Conservation (phyloP, 108 stramenopile species). For the Nannochloropsis oceanica region DNA sequence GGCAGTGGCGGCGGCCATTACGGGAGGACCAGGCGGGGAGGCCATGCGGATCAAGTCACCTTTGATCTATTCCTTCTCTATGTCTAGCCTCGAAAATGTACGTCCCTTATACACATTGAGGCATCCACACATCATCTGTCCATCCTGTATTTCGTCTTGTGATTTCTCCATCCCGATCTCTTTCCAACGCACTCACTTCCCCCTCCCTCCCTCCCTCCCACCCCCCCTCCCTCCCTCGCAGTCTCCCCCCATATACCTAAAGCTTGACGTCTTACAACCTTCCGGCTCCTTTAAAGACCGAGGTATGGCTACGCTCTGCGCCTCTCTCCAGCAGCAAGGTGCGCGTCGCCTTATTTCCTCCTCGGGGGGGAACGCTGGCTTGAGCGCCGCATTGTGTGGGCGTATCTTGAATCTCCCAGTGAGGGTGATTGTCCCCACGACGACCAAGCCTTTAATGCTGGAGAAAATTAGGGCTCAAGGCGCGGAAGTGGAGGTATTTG, state of each 20-base stretch:
- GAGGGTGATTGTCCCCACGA: conserved; percentile 59
- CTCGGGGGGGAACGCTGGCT: conserved; percentile 32
- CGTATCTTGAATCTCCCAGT: conserved; percentile 46
- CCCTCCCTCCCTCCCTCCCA: not conserved
- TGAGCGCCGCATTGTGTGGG: conserved; percentile 57
- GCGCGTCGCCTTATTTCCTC: conserved; percentile 1
- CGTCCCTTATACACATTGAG: not conserved
- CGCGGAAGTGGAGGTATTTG: conserved; percentile 60
- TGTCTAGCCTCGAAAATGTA: not conserved
- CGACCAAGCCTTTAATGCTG: conserved; percentile 63
- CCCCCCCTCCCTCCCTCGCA: not conserved
- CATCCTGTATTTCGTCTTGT: not conserved
- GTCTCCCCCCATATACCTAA: conserved; percentile 5
- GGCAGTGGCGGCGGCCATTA: not conserved
- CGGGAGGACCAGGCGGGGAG: not conserved
- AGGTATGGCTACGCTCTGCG: conserved; percentile 10
- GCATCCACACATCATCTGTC: too few relatives aligned
- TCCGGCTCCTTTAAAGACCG: conserved; percentile 34
- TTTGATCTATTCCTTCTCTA: not conserved
- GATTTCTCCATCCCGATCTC: not conserved
- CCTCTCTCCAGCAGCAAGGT: not conserved
- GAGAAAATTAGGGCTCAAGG: conserved; percentile 42
- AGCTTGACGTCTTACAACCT: conserved; percentile 18
- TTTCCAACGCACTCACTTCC: not conserved
- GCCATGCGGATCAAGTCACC: not conserved